Evolutionary conservation across 2,329 filamentous ascomycete genomes (phyloP).

Genomic region (Phyllosticta ampelicida): DNA sequence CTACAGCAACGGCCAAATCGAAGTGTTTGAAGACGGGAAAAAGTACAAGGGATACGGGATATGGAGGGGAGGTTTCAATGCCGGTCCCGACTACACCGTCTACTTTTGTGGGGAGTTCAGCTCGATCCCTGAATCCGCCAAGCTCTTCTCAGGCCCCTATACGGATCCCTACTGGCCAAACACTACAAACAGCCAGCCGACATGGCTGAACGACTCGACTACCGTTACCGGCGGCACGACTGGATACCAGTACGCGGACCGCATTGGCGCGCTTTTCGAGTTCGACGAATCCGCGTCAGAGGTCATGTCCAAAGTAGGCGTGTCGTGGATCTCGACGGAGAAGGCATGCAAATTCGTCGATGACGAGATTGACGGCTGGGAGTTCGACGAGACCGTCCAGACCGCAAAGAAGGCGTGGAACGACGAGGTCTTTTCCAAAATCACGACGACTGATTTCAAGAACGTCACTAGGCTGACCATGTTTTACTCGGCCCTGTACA

Average conservation of each 20-base stretch:
- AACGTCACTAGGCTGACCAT: constrained; percentile 4
- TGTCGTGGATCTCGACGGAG: constrained; percentile 39
- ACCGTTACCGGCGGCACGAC: background rate
- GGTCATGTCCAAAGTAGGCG: constrained; percentile 41
- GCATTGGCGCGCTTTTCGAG: constrained; percentile 42
- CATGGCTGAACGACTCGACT: constrained; percentile 18
- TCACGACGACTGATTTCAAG: background rate
- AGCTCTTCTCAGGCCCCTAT: constrained; percentile 13
- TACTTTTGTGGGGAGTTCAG: constrained; percentile 21
- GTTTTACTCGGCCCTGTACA: constrained; percentile 25
- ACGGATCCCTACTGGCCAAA: constrained; percentile 14
- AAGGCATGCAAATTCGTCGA: constrained; percentile 38
- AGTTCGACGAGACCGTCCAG: constrained; percentile 28
- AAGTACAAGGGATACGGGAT: constrained; percentile 19
- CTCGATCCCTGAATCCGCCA: constrained; percentile 13
- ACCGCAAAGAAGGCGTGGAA: constrained; percentile 33
- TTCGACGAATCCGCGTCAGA: constrained; percentile 29
- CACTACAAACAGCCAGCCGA: constrained; percentile 15
- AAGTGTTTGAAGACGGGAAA: constrained; percentile 15
- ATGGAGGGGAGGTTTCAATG: constrained; percentile 21
- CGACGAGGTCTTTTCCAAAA: constrained; percentile 34
- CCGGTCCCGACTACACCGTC: constrained; percentile 17
- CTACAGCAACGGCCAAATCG: constrained; percentile 17
- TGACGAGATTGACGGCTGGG: constrained; percentile 32
- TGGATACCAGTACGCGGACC: constrained; percentile 20